Evolutionary conservation across 1,139 yeast genomes (phyloP).

Genomic region (Protomyces arabidopsidicola): DNA sequence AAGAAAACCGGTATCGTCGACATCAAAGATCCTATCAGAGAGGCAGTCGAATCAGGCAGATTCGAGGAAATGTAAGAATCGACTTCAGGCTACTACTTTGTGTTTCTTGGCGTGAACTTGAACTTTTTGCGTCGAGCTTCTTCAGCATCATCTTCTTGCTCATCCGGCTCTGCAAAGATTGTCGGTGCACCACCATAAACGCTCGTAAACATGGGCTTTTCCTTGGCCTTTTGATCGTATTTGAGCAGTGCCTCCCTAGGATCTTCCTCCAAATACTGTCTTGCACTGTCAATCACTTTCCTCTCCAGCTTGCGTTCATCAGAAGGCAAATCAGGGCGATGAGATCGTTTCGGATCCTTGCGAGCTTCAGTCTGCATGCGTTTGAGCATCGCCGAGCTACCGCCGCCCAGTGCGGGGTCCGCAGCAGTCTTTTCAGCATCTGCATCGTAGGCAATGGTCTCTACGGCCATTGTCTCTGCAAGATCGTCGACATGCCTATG

Average conservation of each 20-base stretch:
- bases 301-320: conserved; percentile 32
- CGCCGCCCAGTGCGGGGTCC: conserved; percentile 11
- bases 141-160: not conserved
- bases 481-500: conserved; percentile 41
- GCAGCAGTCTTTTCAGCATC: conserved; percentile 22
- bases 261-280: conserved; percentile 38
- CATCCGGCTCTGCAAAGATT: conserved; percentile 2
- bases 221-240: conserved; percentile 39
- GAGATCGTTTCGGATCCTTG: conserved; percentile 28
- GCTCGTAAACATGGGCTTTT: conserved; percentile 35
- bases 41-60: conserved; percentile 36
- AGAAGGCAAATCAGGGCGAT: conserved; percentile 27
- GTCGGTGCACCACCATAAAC: conserved; percentile 29
- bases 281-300: conserved; percentile 32
- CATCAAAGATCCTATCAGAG: conserved; percentile 42
- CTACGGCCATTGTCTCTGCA: conserved; percentile 37
- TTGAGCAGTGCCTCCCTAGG: conserved; percentile 43
- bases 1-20: conserved; percentile 46
- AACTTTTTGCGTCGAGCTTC: conserved; percentile 6
- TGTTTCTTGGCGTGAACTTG: conserved; percentile 11
- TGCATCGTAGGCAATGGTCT: conserved; percentile 34
- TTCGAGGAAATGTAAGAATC: conserved; percentile 28
- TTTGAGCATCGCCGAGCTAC: conserved; percentile 1
- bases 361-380: conserved; percentile 27
- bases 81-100: not conserved